Evolutionary conservation across 768 basidiomycete species (phyloP).

Genomic region (Dacryopinax primogenitus): DNA sequence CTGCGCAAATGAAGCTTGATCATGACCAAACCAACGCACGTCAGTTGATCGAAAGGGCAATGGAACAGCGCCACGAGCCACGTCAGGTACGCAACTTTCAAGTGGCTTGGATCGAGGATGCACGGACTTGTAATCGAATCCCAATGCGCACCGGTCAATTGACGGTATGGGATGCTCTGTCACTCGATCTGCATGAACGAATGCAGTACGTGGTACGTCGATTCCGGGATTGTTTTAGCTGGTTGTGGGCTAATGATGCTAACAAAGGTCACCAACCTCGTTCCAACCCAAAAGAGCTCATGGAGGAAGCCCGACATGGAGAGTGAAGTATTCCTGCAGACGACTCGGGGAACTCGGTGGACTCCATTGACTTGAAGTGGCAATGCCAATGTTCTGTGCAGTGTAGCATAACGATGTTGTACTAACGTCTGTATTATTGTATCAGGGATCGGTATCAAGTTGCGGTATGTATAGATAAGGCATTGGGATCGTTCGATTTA

Average conservation of each 20-base stretch:
- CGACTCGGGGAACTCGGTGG: constrained; percentile 47
- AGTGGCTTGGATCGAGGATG: constrained; percentile 55
- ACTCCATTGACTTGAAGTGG: neutral
- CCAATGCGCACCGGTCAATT: constrained; percentile 55
- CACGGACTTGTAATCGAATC: constrained; percentile 39
- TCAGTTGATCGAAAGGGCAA: constrained; percentile 57
- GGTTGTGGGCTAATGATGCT: constrained; percentile 9
- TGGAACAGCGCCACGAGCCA: constrained; percentile 54
- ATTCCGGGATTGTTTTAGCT: constrained; percentile 1
- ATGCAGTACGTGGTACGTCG: constrained; percentile 52
- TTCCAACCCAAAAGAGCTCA: constrained; percentile 51
- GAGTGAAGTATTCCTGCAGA: constrained; percentile 58
- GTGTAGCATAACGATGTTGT: neutral
- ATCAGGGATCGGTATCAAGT: too few relatives aligned
- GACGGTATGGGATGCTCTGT: constrained; percentile 69
- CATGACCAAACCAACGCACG: constrained; percentile 39
- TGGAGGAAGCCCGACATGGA: constrained; percentile 53
- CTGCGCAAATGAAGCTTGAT: constrained; percentile 23
- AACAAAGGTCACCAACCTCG: constrained; percentile 50
- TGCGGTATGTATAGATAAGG: too few relatives aligned
- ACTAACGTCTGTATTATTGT: neutral
- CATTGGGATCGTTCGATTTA: too few relatives aligned
- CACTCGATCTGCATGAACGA: constrained; percentile 45
- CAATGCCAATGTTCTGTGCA: neutral
- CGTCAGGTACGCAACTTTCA: constrained; percentile 67